Percentiles rank a stretch among this genome's conserved stretches.
phyloP scores from a whole-genome alignment of 148 eudicot species.

The Rhododendron ovatum region DNA sequence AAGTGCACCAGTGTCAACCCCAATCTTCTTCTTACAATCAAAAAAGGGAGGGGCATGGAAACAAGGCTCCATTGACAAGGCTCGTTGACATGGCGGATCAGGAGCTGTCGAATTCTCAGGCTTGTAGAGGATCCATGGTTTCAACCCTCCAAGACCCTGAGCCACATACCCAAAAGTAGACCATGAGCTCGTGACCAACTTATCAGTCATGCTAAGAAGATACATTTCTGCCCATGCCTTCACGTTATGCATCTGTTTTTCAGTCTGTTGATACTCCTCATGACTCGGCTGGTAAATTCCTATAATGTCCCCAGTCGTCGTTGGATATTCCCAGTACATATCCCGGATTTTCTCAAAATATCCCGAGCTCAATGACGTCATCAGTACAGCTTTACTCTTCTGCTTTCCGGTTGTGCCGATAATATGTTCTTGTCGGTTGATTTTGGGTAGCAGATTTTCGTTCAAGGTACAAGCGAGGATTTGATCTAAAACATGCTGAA shows the following conservation, averaged over 20 bases:
- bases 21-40: constrained; percentile 63
- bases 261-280: constrained; percentile 69
- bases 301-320: constrained; percentile 59
- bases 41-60: constrained; percentile 88
- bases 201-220: constrained; percentile 73
- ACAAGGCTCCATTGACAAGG: constrained; percentile 91
- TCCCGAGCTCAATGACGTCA: constrained; percentile 65
- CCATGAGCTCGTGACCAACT: constrained; percentile 82
- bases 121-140: constrained; percentile 87
- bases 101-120: constrained; percentile 64
- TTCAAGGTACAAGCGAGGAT: constrained; percentile 55
- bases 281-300: constrained; percentile 82
- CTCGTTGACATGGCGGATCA: constrained; percentile 71
- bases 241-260: constrained; percentile 53
- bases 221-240: constrained; percentile 99
- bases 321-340: constrained; percentile 82
- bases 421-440: constrained; percentile 29
- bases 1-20: constrained; percentile 59
- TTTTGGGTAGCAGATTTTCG: constrained; percentile 63
- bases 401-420: constrained; percentile 19
- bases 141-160: constrained; percentile 90
- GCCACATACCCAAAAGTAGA: constrained; percentile 96
- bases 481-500: constrained; percentile 78
- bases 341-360: constrained; percentile 58
- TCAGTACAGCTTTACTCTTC: constrained; percentile 60